These are phyloP conservation scores for Plantago elongata DNA, from an alignment of 257 asterid species.

Conservation along the genomic window DNA sequence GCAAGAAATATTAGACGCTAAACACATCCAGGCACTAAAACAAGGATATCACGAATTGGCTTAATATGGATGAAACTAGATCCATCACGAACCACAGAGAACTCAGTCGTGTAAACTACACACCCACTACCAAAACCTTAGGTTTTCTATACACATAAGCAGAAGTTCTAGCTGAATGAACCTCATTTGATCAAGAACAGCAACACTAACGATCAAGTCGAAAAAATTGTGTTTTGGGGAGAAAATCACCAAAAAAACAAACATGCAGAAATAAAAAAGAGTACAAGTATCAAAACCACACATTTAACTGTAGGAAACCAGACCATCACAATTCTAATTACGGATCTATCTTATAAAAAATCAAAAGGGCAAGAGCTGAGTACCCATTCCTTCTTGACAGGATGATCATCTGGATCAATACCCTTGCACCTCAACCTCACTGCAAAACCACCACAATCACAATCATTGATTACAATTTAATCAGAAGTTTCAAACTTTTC, in stretches of 20 bases:
- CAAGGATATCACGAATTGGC: neutral
- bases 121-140: neutral
- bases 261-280: neutral
- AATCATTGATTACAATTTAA: neutral
- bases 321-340: neutral
- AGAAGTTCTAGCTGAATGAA: slow-evolving; percentile 12
- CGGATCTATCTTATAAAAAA: neutral
- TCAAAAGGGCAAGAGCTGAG: slow-evolving; percentile 17
- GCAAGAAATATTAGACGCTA: neutral
- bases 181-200: slow-evolving; percentile 5
- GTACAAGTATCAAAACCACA: neutral
- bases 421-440: slow-evolving; percentile 97
- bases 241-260: neutral
- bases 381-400: slow-evolving; percentile 74
- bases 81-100: neutral
- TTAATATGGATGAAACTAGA: neutral
- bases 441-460: slow-evolving; percentile 31
- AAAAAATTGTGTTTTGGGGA: too few relatives aligned
- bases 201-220: too few relatives aligned
- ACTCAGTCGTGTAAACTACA: neutral
- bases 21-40: neutral
- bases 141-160: slow-evolving; percentile 1
- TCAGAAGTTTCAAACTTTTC: too few relatives aligned
- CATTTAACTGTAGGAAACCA: neutral
- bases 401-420: slow-evolving; percentile 72